Percentiles rank a stretch among this genome's conserved stretches.
Conservation (phyloP, 768 basidiomycete species). For the Leucogyrophana mollusca region DNA sequence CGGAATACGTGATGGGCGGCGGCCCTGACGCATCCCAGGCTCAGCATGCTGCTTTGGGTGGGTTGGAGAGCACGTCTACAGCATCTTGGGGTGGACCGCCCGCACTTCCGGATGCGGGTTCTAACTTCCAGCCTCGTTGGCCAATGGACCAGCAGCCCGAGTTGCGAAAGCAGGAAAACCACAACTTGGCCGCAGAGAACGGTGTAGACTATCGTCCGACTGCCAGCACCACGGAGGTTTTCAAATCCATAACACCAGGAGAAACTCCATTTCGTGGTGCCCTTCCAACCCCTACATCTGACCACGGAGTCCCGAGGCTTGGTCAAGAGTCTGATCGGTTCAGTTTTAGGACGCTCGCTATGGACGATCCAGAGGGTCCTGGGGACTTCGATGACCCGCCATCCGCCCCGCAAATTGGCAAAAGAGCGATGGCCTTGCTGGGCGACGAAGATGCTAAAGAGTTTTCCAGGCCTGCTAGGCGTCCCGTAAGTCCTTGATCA, state of each 20-base stretch:
- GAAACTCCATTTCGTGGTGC: conserved; percentile 9
- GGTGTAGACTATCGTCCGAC: conserved; percentile 10
- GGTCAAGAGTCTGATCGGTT: conserved; percentile 19
- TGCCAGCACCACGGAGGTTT: conserved; percentile 15
- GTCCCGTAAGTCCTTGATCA: conserved; percentile 16
- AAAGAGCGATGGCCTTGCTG: conserved; percentile 18
- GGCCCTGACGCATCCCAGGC: conserved; percentile 2
- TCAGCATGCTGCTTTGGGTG: neutral
- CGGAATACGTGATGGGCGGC: neutral
- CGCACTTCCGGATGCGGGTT: conserved; percentile 2
- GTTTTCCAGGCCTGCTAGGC: conserved; percentile 23
- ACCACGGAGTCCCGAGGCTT: conserved; percentile 9
- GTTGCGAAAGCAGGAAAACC: conserved; percentile 8
- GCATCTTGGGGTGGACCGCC: conserved; percentile 2
- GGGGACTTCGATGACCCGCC: conserved; percentile 17
- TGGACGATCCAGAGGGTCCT: conserved; percentile 27
- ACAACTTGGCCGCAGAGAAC: conserved; percentile 3
- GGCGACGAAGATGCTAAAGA: conserved; percentile 20
- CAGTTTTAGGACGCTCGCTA: conserved; percentile 23
- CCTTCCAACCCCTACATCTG: conserved; percentile 9
- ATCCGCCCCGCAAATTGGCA: conserved; percentile 6
- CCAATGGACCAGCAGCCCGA: conserved; percentile 8
- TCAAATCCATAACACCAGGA: conserved; percentile 5
- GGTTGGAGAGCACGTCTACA: neutral
- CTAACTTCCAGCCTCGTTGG: conserved; percentile 5